Base-by-base conservation (phyloP, 2,329 filamentous ascomycete genomes). In the Biscogniauxia marginata region DNA sequence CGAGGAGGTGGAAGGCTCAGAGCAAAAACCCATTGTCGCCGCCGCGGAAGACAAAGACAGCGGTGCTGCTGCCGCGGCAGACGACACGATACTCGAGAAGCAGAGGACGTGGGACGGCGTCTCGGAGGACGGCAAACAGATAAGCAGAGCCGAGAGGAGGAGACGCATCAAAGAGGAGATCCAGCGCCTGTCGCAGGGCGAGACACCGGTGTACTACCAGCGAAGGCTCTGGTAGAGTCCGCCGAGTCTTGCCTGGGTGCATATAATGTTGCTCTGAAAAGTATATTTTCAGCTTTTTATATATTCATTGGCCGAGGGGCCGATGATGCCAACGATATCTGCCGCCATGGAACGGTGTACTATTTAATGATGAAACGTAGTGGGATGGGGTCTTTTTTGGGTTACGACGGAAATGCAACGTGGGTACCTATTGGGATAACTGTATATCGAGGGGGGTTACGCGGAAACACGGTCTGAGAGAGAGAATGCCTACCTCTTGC, bases 151-250 rank as follows among this genome's bases (percentile, higher is more conserved):
- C 0, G 79, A 84, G 70, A 77, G 84, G 63, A 76, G 84, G 63
- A 75, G 75, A 67, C 74, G 78, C 62, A 87, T 86, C 65, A 84
- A 83, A 66, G 79, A 83, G 59, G 83, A 86, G 63, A 78, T 86
- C 58, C 72, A 70, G 68, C 74, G 70, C 59, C 65, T 80, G 54
- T 74, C 80, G 6, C 77, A 77, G 65, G 70, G 72, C 16, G 72
- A 79, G 2, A 71, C 73, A 67, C 79, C 74, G 13, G 72, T 77
- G 21, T 80, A 80, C 58, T 84, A 84, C 63, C 81, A 84, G 64
- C 76, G 83, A 48, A 72, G 84, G 49, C 70, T 84, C 59, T 84
- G 79, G 75, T 85, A 24, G 24, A 7, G 22, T 9, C n/a, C 13
- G 21, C 20, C 46, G n/a, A 22, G 21, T 21, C 16, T 21, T 39